phyloP scores from a whole-genome alignment of 768 basidiomycete genomes.

The Sarcodon sp. region DNA sequence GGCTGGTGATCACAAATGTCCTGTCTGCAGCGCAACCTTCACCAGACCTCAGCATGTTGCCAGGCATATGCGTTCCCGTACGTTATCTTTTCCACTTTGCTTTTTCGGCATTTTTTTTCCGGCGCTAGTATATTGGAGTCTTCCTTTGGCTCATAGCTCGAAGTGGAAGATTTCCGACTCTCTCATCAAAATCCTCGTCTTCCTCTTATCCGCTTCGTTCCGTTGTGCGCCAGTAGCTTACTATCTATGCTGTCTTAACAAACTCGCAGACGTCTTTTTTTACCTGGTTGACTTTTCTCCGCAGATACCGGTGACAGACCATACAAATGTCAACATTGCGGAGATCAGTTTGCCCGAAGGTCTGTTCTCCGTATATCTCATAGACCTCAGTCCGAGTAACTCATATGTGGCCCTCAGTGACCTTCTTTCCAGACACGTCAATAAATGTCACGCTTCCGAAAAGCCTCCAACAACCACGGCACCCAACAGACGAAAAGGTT shows the following conservation, averaged over 20 bases:
- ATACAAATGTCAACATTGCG: constrained; percentile 81
- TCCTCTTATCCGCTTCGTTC: constrained; percentile 8
- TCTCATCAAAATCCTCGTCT: constrained; percentile 6
- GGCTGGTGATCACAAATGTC: constrained; percentile 35
- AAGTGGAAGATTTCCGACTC: neutral
- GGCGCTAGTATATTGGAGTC: too few species aligned
- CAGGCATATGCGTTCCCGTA: constrained; percentile 83
- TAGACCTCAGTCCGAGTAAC: neutral
- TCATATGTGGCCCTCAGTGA: constrained; percentile 33
- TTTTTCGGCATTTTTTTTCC: too few species aligned
- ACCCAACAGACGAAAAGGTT: constrained; percentile 48
- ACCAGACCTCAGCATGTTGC: constrained; percentile 86
- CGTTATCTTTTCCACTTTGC: constrained; percentile 19
- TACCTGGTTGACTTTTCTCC: neutral
- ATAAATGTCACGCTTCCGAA: constrained; percentile 79
- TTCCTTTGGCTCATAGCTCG: too few species aligned
- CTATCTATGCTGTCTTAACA: constrained; percentile 5
- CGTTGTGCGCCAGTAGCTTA: constrained; percentile 4
- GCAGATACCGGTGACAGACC: constrained; percentile 83
- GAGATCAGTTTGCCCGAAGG: constrained; percentile 86
- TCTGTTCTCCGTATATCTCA: constrained; percentile 14
- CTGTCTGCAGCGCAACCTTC: constrained; percentile 79
- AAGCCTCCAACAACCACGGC: constrained; percentile 32
- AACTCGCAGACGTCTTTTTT: neutral
- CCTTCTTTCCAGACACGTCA: constrained; percentile 74